These are phyloP conservation scores for Naganishia vishniacii DNA, from an alignment of 768 basidiomycete species.

Conservation along the genomic window DNA sequence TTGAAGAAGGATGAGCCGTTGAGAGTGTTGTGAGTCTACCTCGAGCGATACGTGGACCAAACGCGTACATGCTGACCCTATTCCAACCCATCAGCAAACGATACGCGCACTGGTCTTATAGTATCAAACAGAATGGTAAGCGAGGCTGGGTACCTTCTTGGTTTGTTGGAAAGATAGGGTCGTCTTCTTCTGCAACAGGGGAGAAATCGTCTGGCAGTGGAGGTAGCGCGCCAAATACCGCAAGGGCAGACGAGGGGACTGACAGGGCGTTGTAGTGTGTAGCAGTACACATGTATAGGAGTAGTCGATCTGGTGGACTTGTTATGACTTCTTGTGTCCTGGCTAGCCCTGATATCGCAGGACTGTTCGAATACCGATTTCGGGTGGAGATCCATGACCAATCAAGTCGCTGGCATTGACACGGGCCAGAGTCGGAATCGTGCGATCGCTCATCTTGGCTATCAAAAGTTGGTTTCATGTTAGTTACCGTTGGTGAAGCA, in stretches of 20 bases:
- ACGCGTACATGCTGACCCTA: constrained; percentile 28
- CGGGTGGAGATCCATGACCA: not conserved
- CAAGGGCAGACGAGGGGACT: constrained; percentile 9
- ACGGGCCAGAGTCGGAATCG: constrained; percentile 8
- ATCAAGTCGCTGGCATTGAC: not conserved
- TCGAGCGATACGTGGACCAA: constrained; percentile 17
- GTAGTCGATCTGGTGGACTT: too few relatives aligned
- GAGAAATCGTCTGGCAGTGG: constrained; percentile 9
- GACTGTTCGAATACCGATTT: not conserved
- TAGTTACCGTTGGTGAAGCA: not conserved
- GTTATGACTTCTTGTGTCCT: too few relatives aligned
- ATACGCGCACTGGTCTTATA: constrained; percentile 27
- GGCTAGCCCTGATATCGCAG: too few relatives aligned
- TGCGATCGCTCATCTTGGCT: not conserved
- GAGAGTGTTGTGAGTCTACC: constrained; percentile 65
- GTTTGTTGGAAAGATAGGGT: constrained; percentile 73
- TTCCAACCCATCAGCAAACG: constrained; percentile 62
- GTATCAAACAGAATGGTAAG: constrained; percentile 74
- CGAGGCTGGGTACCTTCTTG: constrained; percentile 98
- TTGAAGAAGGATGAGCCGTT: constrained; percentile 80
- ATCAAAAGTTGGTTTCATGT: constrained; percentile 7
- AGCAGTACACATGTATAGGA: too few relatives aligned
- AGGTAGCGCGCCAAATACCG: not conserved
- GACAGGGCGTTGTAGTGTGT: not conserved
- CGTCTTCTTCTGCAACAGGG: not conserved